Evolutionary conservation across 2,329 filamentous ascomycete genomes (phyloP).

Genomic region (Chrysosporium queenslandicum): DNA sequence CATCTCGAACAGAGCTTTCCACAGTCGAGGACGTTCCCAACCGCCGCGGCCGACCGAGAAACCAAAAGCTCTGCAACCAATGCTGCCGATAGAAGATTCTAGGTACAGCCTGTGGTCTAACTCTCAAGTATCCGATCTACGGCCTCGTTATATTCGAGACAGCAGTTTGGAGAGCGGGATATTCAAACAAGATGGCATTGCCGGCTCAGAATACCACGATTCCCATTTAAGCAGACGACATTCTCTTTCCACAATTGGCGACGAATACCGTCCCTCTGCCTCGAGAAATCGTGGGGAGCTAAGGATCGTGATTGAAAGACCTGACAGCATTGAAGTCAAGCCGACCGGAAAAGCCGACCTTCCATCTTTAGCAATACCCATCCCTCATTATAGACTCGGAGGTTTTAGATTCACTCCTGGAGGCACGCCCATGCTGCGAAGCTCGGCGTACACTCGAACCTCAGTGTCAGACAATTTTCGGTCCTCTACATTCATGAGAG

Average conservation of each 20-base stretch:
- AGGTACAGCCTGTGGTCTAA: slow-evolving; percentile 33
- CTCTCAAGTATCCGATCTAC: slow-evolving; percentile 34
- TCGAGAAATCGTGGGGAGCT: slow-evolving; percentile 54
- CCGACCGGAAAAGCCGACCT: slow-evolving; percentile 50
- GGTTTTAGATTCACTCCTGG: slow-evolving; percentile 67
- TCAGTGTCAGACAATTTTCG: slow-evolving; percentile 60
- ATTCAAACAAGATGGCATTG: slow-evolving; percentile 19
- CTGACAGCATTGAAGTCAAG: slow-evolving; percentile 53
- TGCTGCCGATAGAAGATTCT: slow-evolving; percentile 25
- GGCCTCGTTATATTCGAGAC: slow-evolving; percentile 23
- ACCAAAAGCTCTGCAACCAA: slow-evolving; percentile 44
- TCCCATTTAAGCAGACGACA: slow-evolving; percentile 44
- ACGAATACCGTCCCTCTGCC: slow-evolving; percentile 40
- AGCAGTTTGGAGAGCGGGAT: slow-evolving; percentile 20
- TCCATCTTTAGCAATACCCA: slow-evolving; percentile 60
- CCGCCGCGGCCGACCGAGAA: slow-evolving; percentile 50
- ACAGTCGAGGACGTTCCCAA: slow-evolving; percentile 17
- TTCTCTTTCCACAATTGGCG: slow-evolving; percentile 68
- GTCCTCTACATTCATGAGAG: slow-evolving; percentile 49
- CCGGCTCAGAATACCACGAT: slow-evolving; percentile 19
- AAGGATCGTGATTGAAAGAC: slow-evolving; percentile 69
- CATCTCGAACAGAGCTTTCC: slow-evolving; percentile 23
- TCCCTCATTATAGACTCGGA: slow-evolving; percentile 75
- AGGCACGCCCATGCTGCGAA: slow-evolving; percentile 67
- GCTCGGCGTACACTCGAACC: slow-evolving; percentile 62